Base-by-base conservation (phyloP, 1,284 basidiomycete species). In the Naganishia sp. region DNA sequence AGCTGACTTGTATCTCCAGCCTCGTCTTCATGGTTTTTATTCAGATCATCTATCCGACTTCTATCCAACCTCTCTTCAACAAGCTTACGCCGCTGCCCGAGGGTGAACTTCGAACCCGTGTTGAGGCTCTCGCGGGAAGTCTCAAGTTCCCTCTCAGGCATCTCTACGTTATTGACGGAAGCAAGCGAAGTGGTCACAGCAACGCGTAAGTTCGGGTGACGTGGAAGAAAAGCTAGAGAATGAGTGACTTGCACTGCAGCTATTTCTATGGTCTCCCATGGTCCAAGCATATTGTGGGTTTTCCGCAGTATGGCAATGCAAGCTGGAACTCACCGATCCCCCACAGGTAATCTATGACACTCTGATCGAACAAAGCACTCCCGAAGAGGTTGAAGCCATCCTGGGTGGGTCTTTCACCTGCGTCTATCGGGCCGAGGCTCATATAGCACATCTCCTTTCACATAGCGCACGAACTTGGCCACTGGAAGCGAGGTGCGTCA, bases 11-110 rank as follows among this genome's bases (percentile, higher is more conserved):
- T 56, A 25, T 66, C 31, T 51, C 45, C 68, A 93, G 91, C 75
- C 81, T 94, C 67, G 78, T 82, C 10, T 90, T 96, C 83, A 92
- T 94, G 77, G 81, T 97, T 54, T 81, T 85, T 72, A 88, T 94
- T 85, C 88, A 93, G 69, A 82, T 94, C 70, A 78, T 94, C 69
- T 94, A 91, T 80, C 92, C 92, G 4, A 90, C 88, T 23, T 83
- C 96, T 75, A 96, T 98, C 71, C 93, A 95, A 74, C 94, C 95
- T 0, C 82, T 98, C 47, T 97, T 98, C 85, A 98, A 98, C 85
- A 97, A 92, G 79, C 86, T 97, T 42, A 92, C 92, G 1, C 92
- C 93, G 1, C 84, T 98, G 5, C 82, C 85, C 0, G 76, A 80
- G 32, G 89, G 92, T 43, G 87, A 90, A 50, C 82, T 95, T 17